phyloP scores from a whole-genome alignment of 1,284 basidiomycete species.

The Melampsora larici-populina region DNA sequence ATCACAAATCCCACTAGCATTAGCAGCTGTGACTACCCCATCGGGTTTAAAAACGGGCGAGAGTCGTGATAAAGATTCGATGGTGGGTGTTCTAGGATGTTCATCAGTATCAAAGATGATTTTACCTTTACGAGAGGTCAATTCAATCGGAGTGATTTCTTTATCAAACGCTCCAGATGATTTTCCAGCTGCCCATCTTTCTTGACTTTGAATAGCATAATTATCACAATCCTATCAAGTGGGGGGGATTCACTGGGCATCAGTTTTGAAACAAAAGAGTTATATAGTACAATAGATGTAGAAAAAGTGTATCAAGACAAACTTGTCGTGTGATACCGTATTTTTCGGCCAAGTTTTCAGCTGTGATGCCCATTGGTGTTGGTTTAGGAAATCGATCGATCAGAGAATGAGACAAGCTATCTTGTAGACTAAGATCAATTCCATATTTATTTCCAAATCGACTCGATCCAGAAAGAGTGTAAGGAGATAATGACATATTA shows the following conservation, averaged over 20 bases:
- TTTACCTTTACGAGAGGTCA: conserved; percentile 48
- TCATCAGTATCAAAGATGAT: conserved; percentile 57
- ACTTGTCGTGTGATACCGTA: conserved; percentile 67
- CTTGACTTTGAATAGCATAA: conserved; percentile 54
- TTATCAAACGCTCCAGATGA: conserved; percentile 56
- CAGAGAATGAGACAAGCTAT: conserved; percentile 59
- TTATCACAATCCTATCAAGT: conserved; percentile 68
- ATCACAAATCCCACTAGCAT: conserved; percentile 92
- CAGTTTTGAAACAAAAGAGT: background rate
- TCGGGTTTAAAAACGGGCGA: conserved; percentile 81
- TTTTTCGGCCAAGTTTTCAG: conserved; percentile 80
- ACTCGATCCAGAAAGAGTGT: conserved; percentile 56
- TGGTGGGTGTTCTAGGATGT: conserved; percentile 69
- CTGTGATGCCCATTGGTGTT: conserved; percentile 62
- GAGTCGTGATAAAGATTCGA: conserved; percentile 82
- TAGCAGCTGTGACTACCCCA: conserved; percentile 89
- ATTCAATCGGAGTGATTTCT: conserved; percentile 54
- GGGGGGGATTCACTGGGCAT: background rate
- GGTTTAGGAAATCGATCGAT: conserved; percentile 58
- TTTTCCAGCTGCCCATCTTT: conserved; percentile 55
- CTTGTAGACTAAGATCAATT: conserved; percentile 60
- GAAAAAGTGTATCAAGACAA: background rate
- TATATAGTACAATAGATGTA: background rate
- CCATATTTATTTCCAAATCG: conserved; percentile 58
- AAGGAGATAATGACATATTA: conserved; percentile 91